Evolutionary conservation across 306 rosid species (phyloP), one percentile per base, ranked within the genome.

Genomic region (Prunus padus): DNA sequence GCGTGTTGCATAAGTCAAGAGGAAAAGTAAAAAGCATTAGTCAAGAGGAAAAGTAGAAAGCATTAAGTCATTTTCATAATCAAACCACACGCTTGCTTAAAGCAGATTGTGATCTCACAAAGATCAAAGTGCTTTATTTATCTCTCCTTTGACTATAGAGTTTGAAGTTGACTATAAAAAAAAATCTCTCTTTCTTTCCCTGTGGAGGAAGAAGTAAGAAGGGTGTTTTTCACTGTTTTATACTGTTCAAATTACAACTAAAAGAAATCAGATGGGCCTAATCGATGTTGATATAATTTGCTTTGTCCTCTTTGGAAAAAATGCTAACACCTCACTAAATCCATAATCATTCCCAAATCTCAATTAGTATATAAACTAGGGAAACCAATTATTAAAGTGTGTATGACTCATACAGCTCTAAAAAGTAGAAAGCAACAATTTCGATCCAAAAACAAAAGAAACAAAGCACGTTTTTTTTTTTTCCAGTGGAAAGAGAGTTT

Each of bases 1-100:
- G 59, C 69, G 33, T n/a, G n/a, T n/a, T n/a, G n/a, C n/a, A n/a
- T n/a, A n/a, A n/a, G 81, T 55, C 63, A 65, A 69, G 50, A 19
- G 45, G 13, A 18, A 56, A 55, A 57, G 18, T 7, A 25, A 19
- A 42, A 8, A n/a, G 51, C 33, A 49, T 13, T 22, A 16, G 81
- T 55, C 63, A 65, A 69, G 50, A 19, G 45, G 13, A 18, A 56
- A 55, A 57, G 18, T 7, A 25, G 25, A 42, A 8, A n/a, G 51
- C 33, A 49, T 13, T 22, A 16, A 47, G 42, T 83, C 81, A 11
- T 60, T 78, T 71, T 75, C 76, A 13, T 69, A 44, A 28, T 33
- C 54, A 61, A 46, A 57, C 64, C 30, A 78, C 13, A 1, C 55
- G 3, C 9, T 42, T 74, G 40, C 0, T 18, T 13, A 20, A 69